These are phyloP conservation scores for Linanthus parryae DNA, from an alignment of 148 eudicot genomes.

Conservation along the genomic window DNA sequence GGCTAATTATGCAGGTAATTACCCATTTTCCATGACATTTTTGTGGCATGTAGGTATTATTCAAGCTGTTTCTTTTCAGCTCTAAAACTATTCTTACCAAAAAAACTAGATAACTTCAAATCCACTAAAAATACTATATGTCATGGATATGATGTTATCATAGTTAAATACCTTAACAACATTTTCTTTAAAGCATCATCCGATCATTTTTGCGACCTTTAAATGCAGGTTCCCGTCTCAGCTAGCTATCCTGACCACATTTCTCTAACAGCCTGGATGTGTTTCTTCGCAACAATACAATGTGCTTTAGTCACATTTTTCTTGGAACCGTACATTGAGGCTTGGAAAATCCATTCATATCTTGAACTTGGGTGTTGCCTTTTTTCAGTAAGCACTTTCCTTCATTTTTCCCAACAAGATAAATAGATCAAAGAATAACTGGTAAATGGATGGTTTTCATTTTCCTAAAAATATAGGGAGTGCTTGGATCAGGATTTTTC, in stretches of 20 bases:
- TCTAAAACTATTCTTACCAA: no score
- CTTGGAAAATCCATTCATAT: conserved; percentile 54
- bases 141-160: not conserved
- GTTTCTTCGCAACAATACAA: conserved; percentile 61
- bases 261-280: conserved; percentile 68
- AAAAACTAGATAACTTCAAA: no score
- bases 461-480: conserved; percentile 27
- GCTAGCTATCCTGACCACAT: conserved; percentile 50
- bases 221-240: conserved; percentile 57
- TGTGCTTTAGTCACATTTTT: conserved; percentile 40
- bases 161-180: no score
- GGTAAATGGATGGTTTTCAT: no score
- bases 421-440: no score
- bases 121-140: no score
- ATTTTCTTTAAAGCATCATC: not conserved
- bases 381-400: conserved; percentile 34
- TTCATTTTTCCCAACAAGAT: no score
- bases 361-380: conserved; percentile 40
- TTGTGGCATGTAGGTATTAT: no score
- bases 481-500: conserved; percentile 49
- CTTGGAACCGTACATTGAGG: conserved; percentile 33
- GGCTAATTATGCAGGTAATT: conserved; percentile 82
- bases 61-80: no score
- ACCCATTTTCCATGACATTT: no score
- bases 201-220: conserved; percentile 1